Evolutionary conservation across 352 stramenopile genomes (phyloP).

Genomic region (Phytophthora parvispora): DNA sequence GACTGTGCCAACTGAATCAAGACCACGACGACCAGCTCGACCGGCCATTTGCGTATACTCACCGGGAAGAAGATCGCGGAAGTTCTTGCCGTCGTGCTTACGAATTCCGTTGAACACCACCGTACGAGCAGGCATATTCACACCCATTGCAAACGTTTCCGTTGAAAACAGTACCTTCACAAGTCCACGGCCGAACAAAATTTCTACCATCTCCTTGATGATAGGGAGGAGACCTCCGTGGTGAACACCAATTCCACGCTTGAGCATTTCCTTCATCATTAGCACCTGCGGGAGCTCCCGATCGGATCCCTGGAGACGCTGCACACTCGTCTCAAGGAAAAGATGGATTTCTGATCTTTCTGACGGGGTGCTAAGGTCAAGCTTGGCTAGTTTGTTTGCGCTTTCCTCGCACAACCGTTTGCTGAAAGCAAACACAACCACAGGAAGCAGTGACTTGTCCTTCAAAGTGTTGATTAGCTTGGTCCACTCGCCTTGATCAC

Average conservation of each 20-base stretch:
- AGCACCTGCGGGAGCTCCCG: conserved; percentile 98
- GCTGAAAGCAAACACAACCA: conserved; percentile 96
- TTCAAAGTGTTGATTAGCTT: conserved; percentile 89
- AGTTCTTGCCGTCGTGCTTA: conserved; percentile 98
- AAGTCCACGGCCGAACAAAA: conserved; percentile 97
- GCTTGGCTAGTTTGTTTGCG: conserved; percentile 76
- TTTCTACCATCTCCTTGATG: conserved; percentile 99
- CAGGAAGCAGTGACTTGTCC: conserved; percentile 94
- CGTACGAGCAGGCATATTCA: conserved; percentile 99
- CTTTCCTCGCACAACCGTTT: conserved; percentile 89
- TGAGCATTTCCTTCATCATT: conserved; percentile 97
- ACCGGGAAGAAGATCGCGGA: conserved; percentile 89
- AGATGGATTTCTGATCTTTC: conserved; percentile 89
- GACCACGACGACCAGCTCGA: conserved; percentile 96
- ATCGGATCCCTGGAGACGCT: conserved; percentile 94
- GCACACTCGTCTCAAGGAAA: conserved; percentile 83
- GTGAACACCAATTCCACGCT: conserved; percentile 97
- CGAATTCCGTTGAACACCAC: conserved; percentile 98
- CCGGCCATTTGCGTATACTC: conserved; percentile 99
- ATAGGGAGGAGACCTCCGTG: conserved; percentile 98
- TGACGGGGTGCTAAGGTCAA: conserved; percentile 77
- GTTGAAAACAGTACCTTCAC: conserved; percentile 99
- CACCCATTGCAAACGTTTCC: conserved; percentile 99
- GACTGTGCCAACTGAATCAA: conserved; percentile 98
- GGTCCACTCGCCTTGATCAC: conserved; percentile 90